Conservation (phyloP, 805 yeast species). For the Starmerella powellii region DNA sequence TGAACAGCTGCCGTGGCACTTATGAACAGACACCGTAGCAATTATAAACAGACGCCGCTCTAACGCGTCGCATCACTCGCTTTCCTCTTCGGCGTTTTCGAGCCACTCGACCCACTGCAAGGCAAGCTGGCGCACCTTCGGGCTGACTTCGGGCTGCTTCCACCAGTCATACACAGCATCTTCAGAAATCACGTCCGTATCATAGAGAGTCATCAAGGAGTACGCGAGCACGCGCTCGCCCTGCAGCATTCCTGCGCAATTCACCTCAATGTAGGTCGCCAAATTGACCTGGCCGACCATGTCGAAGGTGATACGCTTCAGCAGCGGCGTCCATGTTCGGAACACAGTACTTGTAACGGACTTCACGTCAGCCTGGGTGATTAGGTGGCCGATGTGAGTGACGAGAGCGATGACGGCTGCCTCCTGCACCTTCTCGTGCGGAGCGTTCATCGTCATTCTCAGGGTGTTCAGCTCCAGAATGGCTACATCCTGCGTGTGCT, state of each 20-base stretch:
- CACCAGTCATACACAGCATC: constrained; percentile 76
- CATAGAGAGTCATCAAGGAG: constrained; percentile 56
- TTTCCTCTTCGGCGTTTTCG: constrained; percentile 59
- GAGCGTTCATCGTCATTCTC: constrained; percentile 94
- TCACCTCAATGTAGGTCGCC: constrained; percentile 36
- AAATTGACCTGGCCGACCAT: constrained; percentile 67
- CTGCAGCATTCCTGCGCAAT: constrained; percentile 31
- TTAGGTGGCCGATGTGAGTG: constrained; percentile 55
- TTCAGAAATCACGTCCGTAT: constrained; percentile 71
- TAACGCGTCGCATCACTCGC: constrained; percentile 42
- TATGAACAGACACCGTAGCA: too few species aligned
- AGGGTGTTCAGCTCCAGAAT: constrained; percentile 82
- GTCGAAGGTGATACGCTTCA: constrained; percentile 75
- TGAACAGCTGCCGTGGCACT: too few species aligned
- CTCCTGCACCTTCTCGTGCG: constrained; percentile 79
- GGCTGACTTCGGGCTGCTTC: constrained; percentile 39
- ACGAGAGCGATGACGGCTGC: constrained; percentile 70
- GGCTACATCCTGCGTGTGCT: constrained; percentile 90
- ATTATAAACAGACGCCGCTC: too few species aligned
- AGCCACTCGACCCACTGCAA: constrained; percentile 80
- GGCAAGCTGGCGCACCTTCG: constrained; percentile 43
- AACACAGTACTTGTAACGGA: constrained; percentile 69
- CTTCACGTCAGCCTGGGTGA: constrained; percentile 63
- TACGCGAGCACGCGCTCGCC: constrained; percentile 39
- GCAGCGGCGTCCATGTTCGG: constrained; percentile 68